These are phyloP conservation scores for Saposhnikovia divaricata DNA, from an alignment of 129 eudicot species.

Conservation along the genomic window DNA sequence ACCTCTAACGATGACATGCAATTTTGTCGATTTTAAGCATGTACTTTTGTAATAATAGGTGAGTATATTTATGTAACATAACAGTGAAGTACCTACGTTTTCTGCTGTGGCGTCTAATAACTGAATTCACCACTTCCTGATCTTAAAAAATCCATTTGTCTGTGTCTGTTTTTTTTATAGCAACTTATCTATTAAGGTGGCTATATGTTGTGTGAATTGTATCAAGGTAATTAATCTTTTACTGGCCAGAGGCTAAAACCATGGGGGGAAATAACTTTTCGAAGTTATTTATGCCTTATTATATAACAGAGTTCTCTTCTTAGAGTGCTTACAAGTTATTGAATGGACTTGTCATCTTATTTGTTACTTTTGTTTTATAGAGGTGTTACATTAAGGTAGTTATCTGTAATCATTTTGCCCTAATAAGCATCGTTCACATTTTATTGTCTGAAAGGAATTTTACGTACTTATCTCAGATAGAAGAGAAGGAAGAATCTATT, in stretches of 20 bases:
- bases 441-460: background rate
- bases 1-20: background rate
- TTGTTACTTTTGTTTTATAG: background rate
- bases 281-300: background rate
- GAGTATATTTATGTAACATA: background rate
- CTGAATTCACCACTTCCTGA: background rate
- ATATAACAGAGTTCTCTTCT: background rate
- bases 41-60: background rate
- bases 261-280: background rate
- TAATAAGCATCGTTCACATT: background rate
- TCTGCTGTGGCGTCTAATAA: background rate
- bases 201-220: background rate
- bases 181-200: background rate
- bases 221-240: background rate
- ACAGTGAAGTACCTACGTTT: background rate
- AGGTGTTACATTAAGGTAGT: background rate
- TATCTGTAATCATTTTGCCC: background rate
- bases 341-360: background rate
- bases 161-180: background rate
- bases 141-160: background rate
- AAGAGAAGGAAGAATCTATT: constrained; percentile 88
- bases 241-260: background rate
- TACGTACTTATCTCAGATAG: constrained; percentile 38
- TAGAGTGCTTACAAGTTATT: background rate
- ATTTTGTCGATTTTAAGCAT: background rate